Percentiles rank a stretch among this genome's conserved stretches.
Evolutionary conservation across 495 filamentous ascomycete species (phyloP).

Genomic region (Xylaria flabelliformis): DNA sequence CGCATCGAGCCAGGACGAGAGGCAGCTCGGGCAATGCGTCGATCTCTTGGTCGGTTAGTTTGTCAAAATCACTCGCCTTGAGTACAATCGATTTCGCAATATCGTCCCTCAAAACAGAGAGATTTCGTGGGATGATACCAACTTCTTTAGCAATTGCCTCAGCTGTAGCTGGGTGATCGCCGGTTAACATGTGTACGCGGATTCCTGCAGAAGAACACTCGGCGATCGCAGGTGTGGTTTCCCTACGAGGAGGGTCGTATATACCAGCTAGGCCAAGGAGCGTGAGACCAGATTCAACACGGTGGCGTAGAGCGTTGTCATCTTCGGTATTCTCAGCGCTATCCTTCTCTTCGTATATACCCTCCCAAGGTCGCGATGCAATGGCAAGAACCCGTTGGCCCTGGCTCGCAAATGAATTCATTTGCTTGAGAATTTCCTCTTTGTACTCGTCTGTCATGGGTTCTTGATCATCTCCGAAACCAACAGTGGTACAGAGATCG

Average conservation of each 20-base stretch:
- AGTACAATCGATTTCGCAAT: conserved; percentile 63
- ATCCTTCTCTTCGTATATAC: conserved; percentile 37
- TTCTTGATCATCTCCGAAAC: conserved; percentile 55
- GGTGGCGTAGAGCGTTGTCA: conserved; percentile 46
- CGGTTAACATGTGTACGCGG: conserved; percentile 81
- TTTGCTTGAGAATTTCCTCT: conserved; percentile 65
- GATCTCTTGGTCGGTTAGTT: conserved; percentile 63
- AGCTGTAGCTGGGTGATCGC: conserved; percentile 78
- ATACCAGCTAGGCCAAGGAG: conserved; percentile 76
- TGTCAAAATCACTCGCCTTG: conserved; percentile 70
- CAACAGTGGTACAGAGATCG: conserved; percentile 70
- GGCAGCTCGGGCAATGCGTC: conserved; percentile 64
- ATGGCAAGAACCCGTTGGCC: conserved; percentile 84
- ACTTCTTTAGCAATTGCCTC: conserved; percentile 77
- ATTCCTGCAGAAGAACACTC: conserved; percentile 75
- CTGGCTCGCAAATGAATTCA: conserved; percentile 71
- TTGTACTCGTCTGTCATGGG: conserved; percentile 65
- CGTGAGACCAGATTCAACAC: conserved; percentile 62
- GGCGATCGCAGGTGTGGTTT: conserved; percentile 68
- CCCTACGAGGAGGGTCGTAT: conserved; percentile 75
- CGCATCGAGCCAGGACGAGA: conserved; percentile 69
- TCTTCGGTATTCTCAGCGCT: conserved; percentile 26
- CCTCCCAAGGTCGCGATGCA: conserved; percentile 59
- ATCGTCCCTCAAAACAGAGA: conserved; percentile 56
- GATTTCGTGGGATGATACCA: conserved; percentile 71